Evolutionary conservation across 257 asterid species (phyloP).

Genomic region (Solanum appendiculatum): DNA sequence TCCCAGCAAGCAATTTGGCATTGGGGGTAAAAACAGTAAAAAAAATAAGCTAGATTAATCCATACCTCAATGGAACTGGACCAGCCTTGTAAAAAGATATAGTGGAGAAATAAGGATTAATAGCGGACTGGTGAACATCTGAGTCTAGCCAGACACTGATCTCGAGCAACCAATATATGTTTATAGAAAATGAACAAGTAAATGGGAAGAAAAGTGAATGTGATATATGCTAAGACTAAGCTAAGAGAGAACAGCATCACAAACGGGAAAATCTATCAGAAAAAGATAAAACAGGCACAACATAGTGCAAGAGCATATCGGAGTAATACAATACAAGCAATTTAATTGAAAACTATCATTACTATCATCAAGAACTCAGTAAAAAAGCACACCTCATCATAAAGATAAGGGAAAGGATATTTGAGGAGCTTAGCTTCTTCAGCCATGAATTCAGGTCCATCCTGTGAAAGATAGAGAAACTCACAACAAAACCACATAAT

Average conservation of each 20-base stretch:
- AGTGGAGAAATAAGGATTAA: not conserved
- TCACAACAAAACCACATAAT: constrained; percentile 16
- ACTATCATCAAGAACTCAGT: not conserved
- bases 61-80: not conserved
- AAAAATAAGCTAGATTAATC: not conserved
- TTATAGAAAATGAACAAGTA: not conserved
- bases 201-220: not conserved
- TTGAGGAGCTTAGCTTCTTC: constrained; percentile 66
- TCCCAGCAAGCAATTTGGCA: not conserved
- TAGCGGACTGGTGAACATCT: not conserved
- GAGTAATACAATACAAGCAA: not conserved
- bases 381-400: constrained; percentile 48
- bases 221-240: not conserved
- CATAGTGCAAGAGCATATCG: not conserved
- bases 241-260: not conserved
- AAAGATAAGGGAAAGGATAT: constrained; percentile 84
- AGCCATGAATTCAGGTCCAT: constrained; percentile 86
- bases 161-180: not conserved
- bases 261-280: not conserved
- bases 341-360: not conserved
- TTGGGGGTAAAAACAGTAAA: not conserved
- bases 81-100: not conserved
- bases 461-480: constrained; percentile 41
- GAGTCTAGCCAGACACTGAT: not conserved
- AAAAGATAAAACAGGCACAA: not conserved